These are phyloP conservation scores for Cutaneotrichosporon sp. DNA, from an alignment of 1,284 basidiomycete species.

Conservation along the genomic window DNA sequence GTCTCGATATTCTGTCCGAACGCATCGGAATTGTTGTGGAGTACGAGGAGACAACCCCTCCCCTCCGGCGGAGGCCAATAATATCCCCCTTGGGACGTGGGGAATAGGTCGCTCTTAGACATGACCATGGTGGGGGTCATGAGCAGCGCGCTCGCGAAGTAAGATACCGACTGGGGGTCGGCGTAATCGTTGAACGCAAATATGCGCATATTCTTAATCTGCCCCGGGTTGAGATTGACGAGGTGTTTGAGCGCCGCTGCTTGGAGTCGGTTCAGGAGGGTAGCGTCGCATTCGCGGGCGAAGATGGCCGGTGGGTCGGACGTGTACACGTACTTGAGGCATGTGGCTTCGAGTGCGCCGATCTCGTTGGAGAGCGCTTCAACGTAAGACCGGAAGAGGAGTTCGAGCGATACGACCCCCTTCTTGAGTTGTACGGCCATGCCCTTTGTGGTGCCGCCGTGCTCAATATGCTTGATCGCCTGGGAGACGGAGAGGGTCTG, in stretches of 20 bases:
- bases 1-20: conserved; percentile 41
- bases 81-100: background rate
- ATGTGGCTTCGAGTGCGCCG: conserved; percentile 29
- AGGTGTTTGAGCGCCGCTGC: conserved; percentile 6
- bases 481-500: background rate
- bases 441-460: background rate
- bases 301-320: conserved; percentile 38
- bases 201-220: conserved; percentile 5
- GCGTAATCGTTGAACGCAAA: conserved; percentile 21
- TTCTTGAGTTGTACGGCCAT: background rate
- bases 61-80: conserved; percentile 10
- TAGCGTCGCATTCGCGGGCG: conserved; percentile 21
- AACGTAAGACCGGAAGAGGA: conserved; percentile 22
- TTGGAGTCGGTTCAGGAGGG: conserved; percentile 26
- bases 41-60: conserved; percentile 19
- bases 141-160: background rate
- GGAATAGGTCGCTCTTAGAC: conserved; percentile 25
- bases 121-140: conserved; percentile 11
- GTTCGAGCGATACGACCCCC: conserved; percentile 27
- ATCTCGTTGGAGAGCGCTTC: conserved; percentile 32
- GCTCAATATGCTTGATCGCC: background rate
- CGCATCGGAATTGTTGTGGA: conserved; percentile 40
- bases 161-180: background rate
- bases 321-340: conserved; percentile 35
- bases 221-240: background rate